Evolutionary conservation across 768 basidiomycete species (phyloP), one percentile per base, ranked within the genome.

Genomic region (Boletus reticulatus): DNA sequence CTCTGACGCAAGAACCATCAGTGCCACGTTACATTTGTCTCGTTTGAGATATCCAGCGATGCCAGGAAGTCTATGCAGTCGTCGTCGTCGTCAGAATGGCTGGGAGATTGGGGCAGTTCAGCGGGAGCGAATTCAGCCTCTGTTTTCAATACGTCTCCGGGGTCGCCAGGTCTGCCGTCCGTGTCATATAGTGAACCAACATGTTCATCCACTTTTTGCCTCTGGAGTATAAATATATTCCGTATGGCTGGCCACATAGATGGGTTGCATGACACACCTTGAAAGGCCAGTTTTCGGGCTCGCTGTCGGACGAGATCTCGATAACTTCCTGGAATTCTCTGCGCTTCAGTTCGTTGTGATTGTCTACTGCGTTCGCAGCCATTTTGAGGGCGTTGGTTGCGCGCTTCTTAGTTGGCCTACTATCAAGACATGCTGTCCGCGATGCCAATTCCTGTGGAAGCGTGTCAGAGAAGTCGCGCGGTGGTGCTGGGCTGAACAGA

Each of bases 31-130:
- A 71, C 70, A 44, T 73, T 64, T 39, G 52, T 43, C 11, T 71
- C 70, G 36, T 71, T 70, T 43, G 70, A 62, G 20, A 71, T 64
- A n/a, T 71, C 56, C 38, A 71, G 60, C n/a, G 64, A 62, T 19
- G 70, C 57, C 19, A 71, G 31, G 22, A 64, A 48, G 43, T 68
- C 24, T 24, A 59, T 50, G 27, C 41, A 67, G 36, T 63, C 64
- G 1, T 69, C 65, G 38, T 72, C 70, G 7, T 67, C 52, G 24
- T 56, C 41, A 14, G 38, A 44, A 17, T 38, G 19, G 4, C 11
- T 3, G 22, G 61, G 51, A 1, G 55, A 58, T 39, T 32, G 48
- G 34, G 22, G 22, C 3, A 37, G 48, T 10, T 53, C 61, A 8
- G 54, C 16, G 27, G 17, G 43, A 37, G 49, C 45, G 13, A 38